Percentiles rank a stretch among this genome's conserved stretches.
phyloP scores from a whole-genome alignment of 2,329 filamentous ascomycete species.

The Pseudogymnoascus sp. region DNA sequence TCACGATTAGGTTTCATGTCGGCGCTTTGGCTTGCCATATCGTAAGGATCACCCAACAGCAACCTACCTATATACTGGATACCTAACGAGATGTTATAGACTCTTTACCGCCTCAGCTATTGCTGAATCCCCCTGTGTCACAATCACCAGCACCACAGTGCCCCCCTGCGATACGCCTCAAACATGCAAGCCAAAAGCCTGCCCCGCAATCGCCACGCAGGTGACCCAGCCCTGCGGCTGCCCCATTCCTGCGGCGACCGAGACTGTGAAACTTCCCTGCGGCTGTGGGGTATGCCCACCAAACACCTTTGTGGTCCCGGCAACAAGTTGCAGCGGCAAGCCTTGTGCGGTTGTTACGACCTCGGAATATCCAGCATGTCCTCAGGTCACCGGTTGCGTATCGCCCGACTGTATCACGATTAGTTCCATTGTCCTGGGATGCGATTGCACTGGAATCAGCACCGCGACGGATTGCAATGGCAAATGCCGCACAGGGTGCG shows the following conservation, averaged over 20 bases:
- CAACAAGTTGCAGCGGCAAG: background rate
- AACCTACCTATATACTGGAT: background rate
- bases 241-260: background rate
- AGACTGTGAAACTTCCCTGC: background rate
- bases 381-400: background rate
- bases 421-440: background rate
- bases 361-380: background rate
- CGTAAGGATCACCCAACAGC: background rate
- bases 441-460: background rate
- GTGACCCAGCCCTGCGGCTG: background rate
- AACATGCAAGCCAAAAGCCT: background rate
- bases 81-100: background rate
- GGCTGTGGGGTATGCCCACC: background rate
- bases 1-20: background rate
- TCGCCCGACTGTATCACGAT: background rate
- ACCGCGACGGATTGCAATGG: constrained; percentile 1
- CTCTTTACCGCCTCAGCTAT: background rate
- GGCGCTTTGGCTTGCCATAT: background rate
- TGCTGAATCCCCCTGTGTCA: background rate
- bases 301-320: background rate
- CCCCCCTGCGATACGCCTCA: background rate
- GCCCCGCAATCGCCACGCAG: background rate
- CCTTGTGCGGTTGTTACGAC: background rate
- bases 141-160: background rate
- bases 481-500: background rate